Conservation (phyloP, 139 green algal genomes). For the Volvox reticuliferus region DNA sequence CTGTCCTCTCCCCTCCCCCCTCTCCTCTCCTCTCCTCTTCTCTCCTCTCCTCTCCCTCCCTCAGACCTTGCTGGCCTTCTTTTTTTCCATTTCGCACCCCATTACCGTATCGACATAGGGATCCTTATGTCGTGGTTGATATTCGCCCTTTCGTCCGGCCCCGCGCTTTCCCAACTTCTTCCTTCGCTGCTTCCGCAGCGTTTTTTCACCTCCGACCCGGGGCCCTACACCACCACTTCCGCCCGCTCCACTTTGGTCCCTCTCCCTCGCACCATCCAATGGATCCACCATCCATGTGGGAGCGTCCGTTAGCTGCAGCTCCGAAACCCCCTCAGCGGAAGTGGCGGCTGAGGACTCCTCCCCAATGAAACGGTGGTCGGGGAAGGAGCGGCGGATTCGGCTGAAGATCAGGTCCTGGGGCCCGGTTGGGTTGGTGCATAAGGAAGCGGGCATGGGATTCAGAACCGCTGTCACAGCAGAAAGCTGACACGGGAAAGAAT, state of each 20-base stretch:
- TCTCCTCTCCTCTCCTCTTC: neutral
- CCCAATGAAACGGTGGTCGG: constrained; percentile 86
- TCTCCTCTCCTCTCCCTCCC: too few relatives aligned
- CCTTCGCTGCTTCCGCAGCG: too few relatives aligned
- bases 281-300: constrained; percentile 93
- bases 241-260: neutral
- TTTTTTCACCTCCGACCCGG: too few relatives aligned
- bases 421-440: neutral
- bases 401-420: constrained; percentile 55
- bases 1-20: neutral
- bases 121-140: too few relatives aligned
- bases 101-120: too few relatives aligned
- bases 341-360: constrained; percentile 73
- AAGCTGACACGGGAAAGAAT: too few relatives aligned
- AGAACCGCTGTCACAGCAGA: too few relatives aligned
- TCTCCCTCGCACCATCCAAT: constrained; percentile 21
- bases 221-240: neutral
- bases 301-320: constrained; percentile 74
- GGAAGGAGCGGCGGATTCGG: constrained; percentile 76
- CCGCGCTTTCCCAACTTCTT: too few relatives aligned
- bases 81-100: too few relatives aligned
- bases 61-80: neutral
- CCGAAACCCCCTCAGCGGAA: constrained; percentile 50
- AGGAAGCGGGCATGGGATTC: neutral
- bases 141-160: too few relatives aligned